Evolutionary conservation across 1,284 basidiomycete genomes (phyloP).

Genomic region (Leucocoprinus gongylophorus): DNA sequence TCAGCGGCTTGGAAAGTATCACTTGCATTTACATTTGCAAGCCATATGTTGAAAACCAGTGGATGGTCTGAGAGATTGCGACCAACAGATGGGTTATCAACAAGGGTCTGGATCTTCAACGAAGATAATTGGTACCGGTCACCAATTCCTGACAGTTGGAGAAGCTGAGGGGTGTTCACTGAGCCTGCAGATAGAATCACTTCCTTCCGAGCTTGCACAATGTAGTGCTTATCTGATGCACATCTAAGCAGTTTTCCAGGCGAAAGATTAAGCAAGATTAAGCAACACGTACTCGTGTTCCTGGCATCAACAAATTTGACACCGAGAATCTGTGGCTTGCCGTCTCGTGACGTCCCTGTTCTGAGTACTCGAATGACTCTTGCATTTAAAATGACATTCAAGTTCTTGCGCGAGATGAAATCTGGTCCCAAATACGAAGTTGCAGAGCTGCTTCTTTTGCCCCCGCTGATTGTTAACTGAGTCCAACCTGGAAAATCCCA

Average conservation of each 20-base stretch:
- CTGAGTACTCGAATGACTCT: constrained; percentile 22
- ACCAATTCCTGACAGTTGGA: constrained; percentile 23
- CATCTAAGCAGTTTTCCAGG: neutral
- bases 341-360: constrained; percentile 17
- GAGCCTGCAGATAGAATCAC: too few relatives aligned
- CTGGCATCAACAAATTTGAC: too few relatives aligned
- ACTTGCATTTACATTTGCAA: constrained; percentile 14
- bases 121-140: constrained; percentile 11
- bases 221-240: neutral
- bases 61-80: constrained; percentile 22
- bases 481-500: constrained; percentile 22
- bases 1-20: constrained; percentile 1
- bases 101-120: constrained; percentile 15
- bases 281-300: constrained; percentile 15
- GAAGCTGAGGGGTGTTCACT: constrained; percentile 20
- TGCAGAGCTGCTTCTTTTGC: too few relatives aligned
- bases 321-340: constrained; percentile 15
- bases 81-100: constrained; percentile 20
- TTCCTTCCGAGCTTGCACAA: constrained; percentile 14
- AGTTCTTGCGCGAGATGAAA: constrained; percentile 24
- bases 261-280: neutral
- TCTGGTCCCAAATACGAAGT: constrained; percentile 28
- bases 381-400: constrained; percentile 32
- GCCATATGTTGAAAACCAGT: constrained; percentile 7
- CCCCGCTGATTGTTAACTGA: constrained; percentile 20